Conservation (phyloP, 352 stramenopile species). For the Phytophthora constricta region DNA sequence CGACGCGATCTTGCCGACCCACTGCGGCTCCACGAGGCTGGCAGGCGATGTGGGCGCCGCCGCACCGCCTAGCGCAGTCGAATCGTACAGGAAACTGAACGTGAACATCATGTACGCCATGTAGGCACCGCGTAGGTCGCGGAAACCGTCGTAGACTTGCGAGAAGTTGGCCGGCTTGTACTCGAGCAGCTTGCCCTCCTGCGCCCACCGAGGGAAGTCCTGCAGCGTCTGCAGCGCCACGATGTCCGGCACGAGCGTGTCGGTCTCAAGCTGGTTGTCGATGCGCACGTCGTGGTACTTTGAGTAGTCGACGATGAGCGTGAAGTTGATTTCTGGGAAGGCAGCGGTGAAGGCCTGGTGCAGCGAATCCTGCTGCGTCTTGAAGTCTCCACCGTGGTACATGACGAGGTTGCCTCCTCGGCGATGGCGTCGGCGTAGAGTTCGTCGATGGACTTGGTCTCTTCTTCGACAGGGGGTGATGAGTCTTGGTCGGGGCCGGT, state of each 20-base stretch:
- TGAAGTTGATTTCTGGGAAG: conserved; percentile 70
- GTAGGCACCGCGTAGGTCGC: conserved; percentile 39
- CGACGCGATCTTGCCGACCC: conserved; percentile 47
- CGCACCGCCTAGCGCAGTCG: conserved; percentile 21
- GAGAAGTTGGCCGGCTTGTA: conserved; percentile 67
- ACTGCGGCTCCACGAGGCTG: conserved; percentile 45
- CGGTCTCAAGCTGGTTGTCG: conserved; percentile 64
- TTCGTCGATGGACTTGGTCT: conserved; percentile 50
- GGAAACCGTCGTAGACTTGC: conserved; percentile 57
- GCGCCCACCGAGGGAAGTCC: conserved; percentile 55
- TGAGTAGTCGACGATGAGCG: conserved; percentile 61
- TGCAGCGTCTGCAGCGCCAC: conserved; percentile 60
- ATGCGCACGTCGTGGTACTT: conserved; percentile 67
- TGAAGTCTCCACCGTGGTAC: conserved; percentile 48
- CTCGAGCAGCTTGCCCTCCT: conserved; percentile 49
- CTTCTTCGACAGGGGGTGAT: conserved; percentile 42
- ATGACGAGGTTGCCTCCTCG: conserved; percentile 60
- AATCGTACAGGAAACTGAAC: conserved; percentile 56
- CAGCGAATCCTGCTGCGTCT: conserved; percentile 31
- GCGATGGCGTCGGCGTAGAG: conserved; percentile 58
- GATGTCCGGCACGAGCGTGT: conserved; percentile 50
- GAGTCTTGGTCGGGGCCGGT: too few species aligned
- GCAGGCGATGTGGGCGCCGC: conserved; percentile 26
- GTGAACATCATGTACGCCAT: conserved; percentile 46
- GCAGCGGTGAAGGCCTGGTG: conserved; percentile 32